A percentile compares a stretch with the other conserved stretches of the same genome.
Conservation (phyloP, 192 early-diverging fungal genomes). For the Mortierella claussenii region DNA sequence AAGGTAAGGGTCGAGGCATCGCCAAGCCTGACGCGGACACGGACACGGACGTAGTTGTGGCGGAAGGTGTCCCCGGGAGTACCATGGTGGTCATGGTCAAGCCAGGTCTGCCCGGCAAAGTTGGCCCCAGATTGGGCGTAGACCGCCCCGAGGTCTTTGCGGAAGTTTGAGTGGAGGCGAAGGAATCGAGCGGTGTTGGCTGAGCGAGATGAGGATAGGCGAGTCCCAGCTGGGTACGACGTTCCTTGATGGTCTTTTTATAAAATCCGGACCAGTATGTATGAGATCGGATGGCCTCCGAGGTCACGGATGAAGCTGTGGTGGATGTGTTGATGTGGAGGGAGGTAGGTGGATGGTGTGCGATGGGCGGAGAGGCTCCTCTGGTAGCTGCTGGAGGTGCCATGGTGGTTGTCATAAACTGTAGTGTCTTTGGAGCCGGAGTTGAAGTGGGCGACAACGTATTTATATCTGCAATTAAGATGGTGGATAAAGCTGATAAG, state of each 20-base stretch:
- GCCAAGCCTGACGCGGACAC: not conserved
- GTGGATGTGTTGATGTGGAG: constrained; percentile 13
- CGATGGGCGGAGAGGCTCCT: not conserved
- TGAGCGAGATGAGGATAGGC: constrained; percentile 63
- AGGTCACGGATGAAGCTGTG: not conserved
- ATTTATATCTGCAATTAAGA: no score
- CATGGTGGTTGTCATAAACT: constrained; percentile 3
- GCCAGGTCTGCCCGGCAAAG: not conserved
- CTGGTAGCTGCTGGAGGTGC: not conserved
- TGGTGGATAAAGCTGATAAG: no score
- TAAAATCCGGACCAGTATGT: constrained; percentile 78
- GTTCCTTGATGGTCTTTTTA: constrained; percentile 77
- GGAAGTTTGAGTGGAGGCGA: constrained; percentile 51
- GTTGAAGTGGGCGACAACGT: not conserved
- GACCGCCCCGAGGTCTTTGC: constrained; percentile 33
- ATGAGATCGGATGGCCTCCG: constrained; percentile 33
- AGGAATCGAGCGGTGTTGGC: constrained; percentile 45
- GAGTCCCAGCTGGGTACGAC: constrained; percentile 70
- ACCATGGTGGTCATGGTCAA: constrained; percentile 10
- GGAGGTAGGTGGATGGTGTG: not conserved
- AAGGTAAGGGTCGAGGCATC: not conserved
- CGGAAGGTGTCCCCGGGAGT: not conserved
- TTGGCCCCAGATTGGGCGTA: constrained; percentile 20
- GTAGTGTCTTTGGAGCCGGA: not conserved
- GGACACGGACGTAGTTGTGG: not conserved